Percentiles rank a stretch among this genome's conserved stretches.
These are phyloP conservation scores for Cercospora berteroae DNA, from an alignment of 2,329 filamentous ascomycete species.

Conservation along the genomic window DNA sequence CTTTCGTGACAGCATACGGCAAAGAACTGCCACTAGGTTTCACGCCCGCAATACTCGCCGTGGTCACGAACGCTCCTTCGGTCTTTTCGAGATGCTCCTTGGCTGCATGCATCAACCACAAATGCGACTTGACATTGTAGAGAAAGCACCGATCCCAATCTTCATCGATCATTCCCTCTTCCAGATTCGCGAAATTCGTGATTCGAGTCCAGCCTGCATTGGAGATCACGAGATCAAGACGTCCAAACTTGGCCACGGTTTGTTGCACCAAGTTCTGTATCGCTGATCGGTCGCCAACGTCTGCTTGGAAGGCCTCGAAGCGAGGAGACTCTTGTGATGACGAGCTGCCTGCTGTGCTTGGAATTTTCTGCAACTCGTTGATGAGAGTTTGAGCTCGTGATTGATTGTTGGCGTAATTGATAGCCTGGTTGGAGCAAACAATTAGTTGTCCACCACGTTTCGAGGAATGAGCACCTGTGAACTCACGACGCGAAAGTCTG, in stretches of 20 bases:
- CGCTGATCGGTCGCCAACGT: slow-evolving; percentile 29
- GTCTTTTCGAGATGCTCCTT: slow-evolving; percentile 55
- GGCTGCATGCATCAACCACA: slow-evolving; percentile 59
- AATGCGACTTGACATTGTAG: slow-evolving; percentile 62
- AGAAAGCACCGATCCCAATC: slow-evolving; percentile 44
- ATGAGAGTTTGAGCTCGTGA: slow-evolving; percentile 43
- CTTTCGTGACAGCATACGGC: slow-evolving; percentile 41
- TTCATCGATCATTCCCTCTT: slow-evolving; percentile 39
- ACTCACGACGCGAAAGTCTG: slow-evolving; percentile 47
- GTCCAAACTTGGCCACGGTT: slow-evolving; percentile 37
- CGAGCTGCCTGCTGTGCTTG: slow-evolving; percentile 22
- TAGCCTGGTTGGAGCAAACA: slow-evolving; percentile 36
- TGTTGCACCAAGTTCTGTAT: slow-evolving; percentile 39
- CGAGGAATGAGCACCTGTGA: not conserved
- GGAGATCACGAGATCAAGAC: slow-evolving; percentile 44
- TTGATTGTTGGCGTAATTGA: slow-evolving; percentile 50
- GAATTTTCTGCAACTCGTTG: slow-evolving; percentile 43
- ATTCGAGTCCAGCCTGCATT: slow-evolving; percentile 40
- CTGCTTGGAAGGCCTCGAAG: slow-evolving; percentile 31
- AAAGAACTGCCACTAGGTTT: slow-evolving; percentile 62
- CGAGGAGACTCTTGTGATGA: slow-evolving; percentile 19
- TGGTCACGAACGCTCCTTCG: slow-evolving; percentile 63
- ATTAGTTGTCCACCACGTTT: slow-evolving; percentile 2
- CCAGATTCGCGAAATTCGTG: slow-evolving; percentile 39
- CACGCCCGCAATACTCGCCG: slow-evolving; percentile 63